phyloP scores from a whole-genome alignment of 352 stramenopile species.

The Globisporangium takayamanum region DNA sequence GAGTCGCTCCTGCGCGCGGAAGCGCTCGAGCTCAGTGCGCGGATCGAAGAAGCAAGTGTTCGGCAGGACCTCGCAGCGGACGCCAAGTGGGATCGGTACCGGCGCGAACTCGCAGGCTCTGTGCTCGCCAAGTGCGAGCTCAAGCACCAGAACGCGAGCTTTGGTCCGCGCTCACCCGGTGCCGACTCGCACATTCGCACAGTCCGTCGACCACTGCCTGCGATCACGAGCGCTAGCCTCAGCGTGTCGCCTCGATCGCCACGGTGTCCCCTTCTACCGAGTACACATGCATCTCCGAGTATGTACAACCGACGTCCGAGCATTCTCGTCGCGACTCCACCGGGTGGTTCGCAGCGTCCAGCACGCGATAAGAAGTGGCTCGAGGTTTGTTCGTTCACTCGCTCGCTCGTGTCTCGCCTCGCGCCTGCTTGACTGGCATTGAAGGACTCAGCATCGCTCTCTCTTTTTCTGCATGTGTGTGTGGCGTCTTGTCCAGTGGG shows the following conservation, averaged over 20 bases:
- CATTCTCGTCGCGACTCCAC: constrained; percentile 8
- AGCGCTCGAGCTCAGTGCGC: constrained; percentile 25
- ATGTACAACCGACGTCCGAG: constrained; percentile 7
- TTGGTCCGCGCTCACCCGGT: constrained; percentile 29
- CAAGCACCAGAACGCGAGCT: constrained; percentile 26
- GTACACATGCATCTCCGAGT: neutral
- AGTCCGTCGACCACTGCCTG: constrained; percentile 3
- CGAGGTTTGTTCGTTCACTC: constrained; percentile 12
- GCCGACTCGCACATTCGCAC: constrained; percentile 9
- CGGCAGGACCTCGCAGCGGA: constrained; percentile 40
- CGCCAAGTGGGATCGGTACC: constrained; percentile 45
- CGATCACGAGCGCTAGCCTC: neutral
- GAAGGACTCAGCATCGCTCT: neutral
- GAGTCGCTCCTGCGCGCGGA: constrained; percentile 45
- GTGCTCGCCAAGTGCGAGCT: constrained; percentile 32
- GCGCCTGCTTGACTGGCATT: neutral
- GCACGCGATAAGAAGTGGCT: constrained; percentile 25
- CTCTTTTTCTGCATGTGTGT: neutral
- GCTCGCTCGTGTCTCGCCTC: constrained; percentile 3
- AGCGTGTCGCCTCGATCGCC: neutral
- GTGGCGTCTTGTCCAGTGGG: constrained; percentile 27
- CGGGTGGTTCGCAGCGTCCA: constrained; percentile 17
- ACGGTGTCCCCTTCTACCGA: neutral
- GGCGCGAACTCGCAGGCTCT: constrained; percentile 28
- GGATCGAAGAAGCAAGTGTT: constrained; percentile 36